Conservation (phyloP, 2,329 filamentous ascomycete species). For the Madurella fahalii region DNA sequence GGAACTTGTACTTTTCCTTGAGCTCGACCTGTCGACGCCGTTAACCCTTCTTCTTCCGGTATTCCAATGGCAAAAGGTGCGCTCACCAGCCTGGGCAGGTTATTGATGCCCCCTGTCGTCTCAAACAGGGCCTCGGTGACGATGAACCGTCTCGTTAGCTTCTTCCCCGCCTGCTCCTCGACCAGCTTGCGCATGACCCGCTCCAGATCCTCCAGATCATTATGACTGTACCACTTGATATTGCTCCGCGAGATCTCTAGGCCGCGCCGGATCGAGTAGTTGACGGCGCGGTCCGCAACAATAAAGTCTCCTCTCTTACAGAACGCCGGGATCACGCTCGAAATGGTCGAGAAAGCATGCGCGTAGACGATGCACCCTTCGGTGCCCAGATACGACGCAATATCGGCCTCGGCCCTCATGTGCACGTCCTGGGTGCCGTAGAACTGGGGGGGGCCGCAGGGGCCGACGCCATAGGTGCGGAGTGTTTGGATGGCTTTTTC, state of each 20-base stretch:
- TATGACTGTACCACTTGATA: constrained; percentile 92
- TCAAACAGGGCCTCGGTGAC: constrained; percentile 96
- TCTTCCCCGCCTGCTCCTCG: constrained; percentile 81
- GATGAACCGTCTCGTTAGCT: constrained; percentile 87
- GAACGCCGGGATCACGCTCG: constrained; percentile 94
- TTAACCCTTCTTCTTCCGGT: background rate
- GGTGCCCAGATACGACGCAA: constrained; percentile 83
- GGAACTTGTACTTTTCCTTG: constrained; percentile 96
- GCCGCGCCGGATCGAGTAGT: constrained; percentile 90
- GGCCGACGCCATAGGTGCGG: constrained; percentile 92
- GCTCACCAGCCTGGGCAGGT: constrained; percentile 79
- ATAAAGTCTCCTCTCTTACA: constrained; percentile 97
- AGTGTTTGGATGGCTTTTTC: constrained; percentile 93
- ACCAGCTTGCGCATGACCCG: constrained; percentile 77
- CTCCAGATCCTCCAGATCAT: constrained; percentile 92
- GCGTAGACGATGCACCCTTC: constrained; percentile 92
- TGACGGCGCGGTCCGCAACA: constrained; percentile 88
- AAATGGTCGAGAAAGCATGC: constrained; percentile 93
- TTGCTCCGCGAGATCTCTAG: constrained; percentile 88
- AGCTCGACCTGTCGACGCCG: constrained; percentile 67
- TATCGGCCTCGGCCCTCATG: constrained; percentile 92
- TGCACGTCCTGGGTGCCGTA: constrained; percentile 98
- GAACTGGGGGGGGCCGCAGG: constrained; percentile 94
- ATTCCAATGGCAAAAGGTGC: background rate
- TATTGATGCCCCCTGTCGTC: constrained; percentile 75